Percentiles rank a stretch among this genome's conserved stretches.
These are phyloP conservation scores for Kwoniella heveanensis DNA, from an alignment of 768 basidiomycete genomes.

Conservation along the genomic window DNA sequence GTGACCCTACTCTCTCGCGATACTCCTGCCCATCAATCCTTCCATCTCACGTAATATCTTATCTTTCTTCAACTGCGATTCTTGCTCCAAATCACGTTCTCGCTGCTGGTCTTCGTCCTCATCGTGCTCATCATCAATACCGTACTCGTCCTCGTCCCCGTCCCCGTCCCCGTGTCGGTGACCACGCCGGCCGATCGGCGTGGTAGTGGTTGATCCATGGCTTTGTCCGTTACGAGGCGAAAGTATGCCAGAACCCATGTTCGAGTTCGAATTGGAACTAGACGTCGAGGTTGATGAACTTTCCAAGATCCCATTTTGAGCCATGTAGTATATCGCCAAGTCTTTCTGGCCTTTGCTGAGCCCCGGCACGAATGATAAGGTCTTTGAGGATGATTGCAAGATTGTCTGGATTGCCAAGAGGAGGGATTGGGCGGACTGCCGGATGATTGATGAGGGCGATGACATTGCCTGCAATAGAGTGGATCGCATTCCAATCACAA, in stretches of 20 bases:
- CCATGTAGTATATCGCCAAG: slow-evolving; percentile 43
- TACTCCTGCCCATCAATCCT: slow-evolving; percentile 30
- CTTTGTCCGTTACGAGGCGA: neutral
- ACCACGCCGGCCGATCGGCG: too few relatives aligned
- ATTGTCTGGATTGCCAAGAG: slow-evolving; percentile 42
- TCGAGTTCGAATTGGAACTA: neutral
- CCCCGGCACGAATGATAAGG: slow-evolving; percentile 30
- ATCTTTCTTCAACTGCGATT: slow-evolving; percentile 14
- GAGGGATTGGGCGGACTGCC: slow-evolving; percentile 44
- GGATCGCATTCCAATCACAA: neutral
- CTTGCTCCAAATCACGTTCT: slow-evolving; percentile 5
- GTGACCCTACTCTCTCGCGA: slow-evolving; percentile 15
- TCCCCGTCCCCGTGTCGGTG: too few relatives aligned
- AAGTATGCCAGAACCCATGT: neutral
- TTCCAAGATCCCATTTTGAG: slow-evolving; percentile 39
- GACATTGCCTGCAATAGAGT: slow-evolving; percentile 23
- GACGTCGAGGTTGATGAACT: neutral
- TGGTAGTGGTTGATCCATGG: too few relatives aligned
- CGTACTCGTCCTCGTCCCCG: too few relatives aligned
- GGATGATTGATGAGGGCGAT: slow-evolving; percentile 24
- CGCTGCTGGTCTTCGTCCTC: slow-evolving; percentile 1
- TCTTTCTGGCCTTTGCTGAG: slow-evolving; percentile 35
- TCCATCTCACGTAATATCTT: slow-evolving; percentile 34
- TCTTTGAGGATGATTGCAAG: slow-evolving; percentile 23
- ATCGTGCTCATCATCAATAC: neutral